These are phyloP conservation scores for Phytophthora megakarya DNA, from an alignment of 352 stramenopile species.

Conservation along the genomic window DNA sequence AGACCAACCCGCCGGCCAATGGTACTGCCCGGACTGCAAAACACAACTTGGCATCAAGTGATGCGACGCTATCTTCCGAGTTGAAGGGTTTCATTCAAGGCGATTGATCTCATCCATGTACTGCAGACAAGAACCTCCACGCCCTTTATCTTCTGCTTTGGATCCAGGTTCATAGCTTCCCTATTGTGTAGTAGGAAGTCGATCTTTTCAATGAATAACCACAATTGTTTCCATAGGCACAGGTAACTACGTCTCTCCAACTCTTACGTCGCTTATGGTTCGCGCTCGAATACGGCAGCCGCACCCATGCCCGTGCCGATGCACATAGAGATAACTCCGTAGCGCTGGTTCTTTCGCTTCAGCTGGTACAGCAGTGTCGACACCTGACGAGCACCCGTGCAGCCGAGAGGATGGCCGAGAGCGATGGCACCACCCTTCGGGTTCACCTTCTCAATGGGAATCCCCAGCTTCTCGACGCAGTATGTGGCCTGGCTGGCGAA, in stretches of 20 bases:
- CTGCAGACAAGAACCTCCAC: too few species aligned
- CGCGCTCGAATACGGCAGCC: conserved; percentile 91
- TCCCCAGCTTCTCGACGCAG: conserved; percentile 78
- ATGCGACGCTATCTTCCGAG: too few species aligned
- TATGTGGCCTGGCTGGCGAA: conserved; percentile 90
- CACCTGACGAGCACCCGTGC: conserved; percentile 89
- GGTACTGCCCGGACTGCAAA: conserved; percentile 88
- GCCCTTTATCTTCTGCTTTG: too few species aligned
- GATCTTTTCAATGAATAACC: too few species aligned
- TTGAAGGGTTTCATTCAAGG: too few species aligned
- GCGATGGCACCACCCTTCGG: conserved; percentile 90
- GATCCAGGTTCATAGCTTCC: too few species aligned
- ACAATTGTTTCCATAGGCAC: conserved; percentile 20
- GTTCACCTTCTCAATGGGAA: conserved; percentile 88
- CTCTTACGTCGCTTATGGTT: conserved; percentile 31
- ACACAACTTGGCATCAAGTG: conserved; percentile 70
- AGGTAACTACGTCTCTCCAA: conserved; percentile 17
- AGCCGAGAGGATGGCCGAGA: conserved; percentile 89
- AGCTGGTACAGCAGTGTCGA: conserved; percentile 93
- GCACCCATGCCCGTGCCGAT: conserved; percentile 95
- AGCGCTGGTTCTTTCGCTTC: conserved; percentile 82
- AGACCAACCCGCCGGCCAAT: conserved; percentile 80
- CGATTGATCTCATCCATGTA: too few species aligned
- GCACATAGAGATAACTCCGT: conserved; percentile 95
- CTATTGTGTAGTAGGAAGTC: too few species aligned